Percentiles rank a stretch among this genome's conserved stretches.
phyloP scores from a whole-genome alignment of 2,329 filamentous ascomycete species.

The Coniochaeta sp. region DNA sequence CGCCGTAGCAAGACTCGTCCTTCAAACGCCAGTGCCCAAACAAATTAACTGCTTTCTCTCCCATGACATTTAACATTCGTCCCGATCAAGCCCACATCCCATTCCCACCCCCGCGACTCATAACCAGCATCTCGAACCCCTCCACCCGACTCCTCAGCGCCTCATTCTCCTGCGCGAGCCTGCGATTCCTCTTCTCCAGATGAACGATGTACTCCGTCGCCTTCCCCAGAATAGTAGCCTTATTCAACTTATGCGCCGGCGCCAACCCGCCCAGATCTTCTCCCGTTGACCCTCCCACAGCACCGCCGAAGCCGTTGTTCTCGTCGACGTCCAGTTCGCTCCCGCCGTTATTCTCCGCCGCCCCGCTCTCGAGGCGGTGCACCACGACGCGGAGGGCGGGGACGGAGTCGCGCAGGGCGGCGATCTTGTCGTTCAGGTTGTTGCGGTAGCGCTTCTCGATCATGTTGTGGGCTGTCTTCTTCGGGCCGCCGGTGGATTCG shows the following conservation, averaged over 20 bases:
- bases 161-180: conserved; percentile 36
- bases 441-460: conserved; percentile 81
- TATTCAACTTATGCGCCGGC: conserved; percentile 34
- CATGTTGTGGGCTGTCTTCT: conserved; percentile 80
- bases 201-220: conserved; percentile 30
- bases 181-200: conserved; percentile 26
- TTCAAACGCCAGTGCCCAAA: too few relatives aligned
- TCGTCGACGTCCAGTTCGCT: conserved; percentile 19
- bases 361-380: conserved; percentile 27
- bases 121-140: conserved; percentile 23
- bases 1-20: too few relatives aligned
- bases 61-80: too few relatives aligned
- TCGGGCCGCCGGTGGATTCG: conserved; percentile 28
- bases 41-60: too few relatives aligned
- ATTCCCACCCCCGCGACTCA: conserved; percentile 14
- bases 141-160: conserved; percentile 30
- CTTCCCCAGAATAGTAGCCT: conserved; percentile 33
- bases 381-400: conserved; percentile 40
- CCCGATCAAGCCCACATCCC: conserved; percentile 13
- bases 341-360: conserved; percentile 11
- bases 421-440: conserved; percentile 79
- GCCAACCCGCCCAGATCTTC: conserved; percentile 22
- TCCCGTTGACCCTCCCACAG: neutral
- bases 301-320: conserved; percentile 14
- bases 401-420: conserved; percentile 67